A percentile compares a stretch with the other conserved stretches of the same genome.
Evolutionary conservation across 2,329 filamentous ascomycete genomes (phyloP).

Genomic region (Colletotrichum orbiculare): DNA sequence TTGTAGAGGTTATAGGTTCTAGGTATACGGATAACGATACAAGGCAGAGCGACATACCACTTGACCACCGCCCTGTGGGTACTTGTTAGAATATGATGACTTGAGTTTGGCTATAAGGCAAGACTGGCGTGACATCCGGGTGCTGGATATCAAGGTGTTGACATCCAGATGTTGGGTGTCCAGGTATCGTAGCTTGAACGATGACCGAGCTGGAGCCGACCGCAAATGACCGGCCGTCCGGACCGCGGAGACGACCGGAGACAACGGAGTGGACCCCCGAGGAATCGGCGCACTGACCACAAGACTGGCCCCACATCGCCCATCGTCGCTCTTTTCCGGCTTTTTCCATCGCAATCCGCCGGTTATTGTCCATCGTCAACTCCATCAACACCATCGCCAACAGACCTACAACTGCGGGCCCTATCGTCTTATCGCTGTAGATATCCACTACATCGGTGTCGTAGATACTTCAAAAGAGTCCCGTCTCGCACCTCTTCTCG

Average conservation of each 20-base stretch:
- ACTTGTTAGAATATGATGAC: no score
- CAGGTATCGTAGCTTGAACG: not conserved
- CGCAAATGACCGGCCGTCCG: not conserved
- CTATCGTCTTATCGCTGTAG: slow-evolving; percentile 8
- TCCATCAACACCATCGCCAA: not conserved
- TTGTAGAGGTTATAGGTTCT: no score
- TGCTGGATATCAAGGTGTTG: no score
- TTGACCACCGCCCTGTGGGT: no score
- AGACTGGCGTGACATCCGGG: no score
- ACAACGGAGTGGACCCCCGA: not conserved
- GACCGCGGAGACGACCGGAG: slow-evolving; percentile 2
- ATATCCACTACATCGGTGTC: slow-evolving; percentile 12
- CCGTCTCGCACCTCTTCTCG: not conserved
- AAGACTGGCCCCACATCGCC: slow-evolving; percentile 18
- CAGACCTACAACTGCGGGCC: slow-evolving; percentile 2
- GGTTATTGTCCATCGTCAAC: not conserved
- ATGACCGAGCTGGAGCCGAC: not conserved
- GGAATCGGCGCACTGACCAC: slow-evolving; percentile 19
- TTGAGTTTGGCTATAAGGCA: no score
- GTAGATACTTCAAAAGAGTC: slow-evolving; percentile 1
- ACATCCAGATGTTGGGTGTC: no score
- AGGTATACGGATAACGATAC: no score
- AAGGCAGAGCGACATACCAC: no score
- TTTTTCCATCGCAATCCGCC: slow-evolving; percentile 32
- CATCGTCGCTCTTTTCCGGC: slow-evolving; percentile 12